These are phyloP conservation scores for Saccharomycopsis crataegensis DNA, from an alignment of 1,139 yeast genomes.

Conservation along the genomic window DNA sequence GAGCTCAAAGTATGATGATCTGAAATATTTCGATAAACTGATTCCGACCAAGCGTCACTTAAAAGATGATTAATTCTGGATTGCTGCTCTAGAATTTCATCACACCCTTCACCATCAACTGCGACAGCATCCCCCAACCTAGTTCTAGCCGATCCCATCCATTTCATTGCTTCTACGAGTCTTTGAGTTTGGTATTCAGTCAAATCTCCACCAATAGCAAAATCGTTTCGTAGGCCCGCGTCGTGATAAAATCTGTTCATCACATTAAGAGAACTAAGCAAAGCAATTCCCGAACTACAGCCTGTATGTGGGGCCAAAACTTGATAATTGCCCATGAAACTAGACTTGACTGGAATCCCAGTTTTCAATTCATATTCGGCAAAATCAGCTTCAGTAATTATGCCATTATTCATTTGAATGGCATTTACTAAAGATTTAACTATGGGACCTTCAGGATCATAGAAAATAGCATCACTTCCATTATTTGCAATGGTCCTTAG, in stretches of 20 bases:
- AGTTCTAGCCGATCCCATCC: constrained; percentile 83
- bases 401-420: constrained; percentile 48
- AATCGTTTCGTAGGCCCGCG: constrained; percentile 23
- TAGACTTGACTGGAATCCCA: constrained; percentile 46
- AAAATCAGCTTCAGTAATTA: constrained; percentile 58
- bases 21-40: constrained; percentile 40
- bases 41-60: constrained; percentile 47
- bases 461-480: constrained; percentile 72
- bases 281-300: constrained; percentile 77
- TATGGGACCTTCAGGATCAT: constrained; percentile 76
- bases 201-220: constrained; percentile 34
- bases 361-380: constrained; percentile 48
- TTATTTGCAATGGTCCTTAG: constrained; percentile 59
- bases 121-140: constrained; percentile 57
- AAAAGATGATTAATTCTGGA: constrained; percentile 31
- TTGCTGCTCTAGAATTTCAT: constrained; percentile 21
- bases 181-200: constrained; percentile 50
- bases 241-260: constrained; percentile 34
- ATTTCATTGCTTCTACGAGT: constrained; percentile 80
- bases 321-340: constrained; percentile 39
- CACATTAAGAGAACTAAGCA: constrained; percentile 67
- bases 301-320: constrained; percentile 62
- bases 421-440: constrained; percentile 45
- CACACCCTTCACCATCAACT: constrained; percentile 24
- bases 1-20: constrained; percentile 48